Base-by-base conservation (phyloP, 805 yeast species). In the Kodamaea sagamina region DNA sequence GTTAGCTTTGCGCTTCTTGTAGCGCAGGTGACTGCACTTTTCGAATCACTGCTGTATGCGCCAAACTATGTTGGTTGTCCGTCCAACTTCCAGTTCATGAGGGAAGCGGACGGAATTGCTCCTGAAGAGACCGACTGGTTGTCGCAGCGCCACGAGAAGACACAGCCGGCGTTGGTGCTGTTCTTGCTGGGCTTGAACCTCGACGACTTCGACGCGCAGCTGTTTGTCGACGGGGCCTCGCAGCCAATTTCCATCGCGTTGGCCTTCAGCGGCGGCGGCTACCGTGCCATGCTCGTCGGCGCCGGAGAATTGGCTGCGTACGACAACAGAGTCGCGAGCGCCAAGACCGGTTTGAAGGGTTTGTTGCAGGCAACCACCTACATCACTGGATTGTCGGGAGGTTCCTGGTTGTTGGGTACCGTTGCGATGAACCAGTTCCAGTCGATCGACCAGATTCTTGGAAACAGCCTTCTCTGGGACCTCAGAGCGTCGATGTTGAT, bases 281-380 rank as follows among this genome's bases (percentile, higher is more conserved):
- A 64, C 42, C 54, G 74, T 41, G 65, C 72, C 9, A 63, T 71
- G 88, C 65, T 88, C 25, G 67, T 74, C 42, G 96, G 95, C 2
- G 96, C 95, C n/a, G 96, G 96, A 22, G 79, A 82, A 59, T 63
- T 89, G 13, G 69, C 90, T 1, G 96, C 93, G 1, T 64, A 86
- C 45, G 96, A 89, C 59, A 78, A 78, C 54, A 70, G 95, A 50
- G 82, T 92, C 6, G 74, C 73, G 39, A 74, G 83, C 17, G 69
- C 79, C 3, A 53, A 42, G 25, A 10, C 17, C 4, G 45, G 42
- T 5, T 39, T 48, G 28, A 43, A 43, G 27, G 49, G 51, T 5
- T 40, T 71, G 13, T 54, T 70, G 15, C 74, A 71, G 48, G 57
- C 71, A 6, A 49, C 72, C 2, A 62, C 67, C 7, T 71, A 71